Conservation (phyloP, 2,329 filamentous ascomycete species). For the Trichophyton rubrum region DNA sequence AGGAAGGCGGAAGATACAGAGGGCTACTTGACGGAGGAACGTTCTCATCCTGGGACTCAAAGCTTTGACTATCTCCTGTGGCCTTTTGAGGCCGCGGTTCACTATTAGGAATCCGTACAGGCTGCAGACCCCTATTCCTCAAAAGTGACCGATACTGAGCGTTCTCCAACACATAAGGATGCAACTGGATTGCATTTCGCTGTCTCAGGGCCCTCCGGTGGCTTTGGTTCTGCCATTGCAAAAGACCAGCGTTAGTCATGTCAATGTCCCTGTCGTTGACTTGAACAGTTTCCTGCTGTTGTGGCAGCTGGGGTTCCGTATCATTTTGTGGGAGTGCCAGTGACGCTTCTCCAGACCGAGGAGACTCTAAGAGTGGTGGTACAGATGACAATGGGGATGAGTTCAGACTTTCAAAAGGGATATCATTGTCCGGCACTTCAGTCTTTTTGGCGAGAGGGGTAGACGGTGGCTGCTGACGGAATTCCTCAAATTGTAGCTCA, state of each 20-base stretch:
- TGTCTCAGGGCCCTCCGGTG: conserved; percentile 27
- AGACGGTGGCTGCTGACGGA: conserved; percentile 6
- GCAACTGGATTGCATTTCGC: conserved; percentile 37
- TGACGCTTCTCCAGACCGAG: background rate
- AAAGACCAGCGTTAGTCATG: background rate
- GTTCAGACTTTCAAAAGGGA: conserved; percentile 13
- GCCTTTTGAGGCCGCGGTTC: conserved; percentile 9
- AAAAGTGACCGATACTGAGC: conserved; percentile 33
- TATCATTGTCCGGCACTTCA: background rate
- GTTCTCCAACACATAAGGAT: conserved; percentile 37
- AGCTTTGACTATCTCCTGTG: conserved; percentile 22
- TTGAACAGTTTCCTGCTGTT: background rate
- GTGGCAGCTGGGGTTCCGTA: background rate
- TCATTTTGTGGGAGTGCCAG: background rate
- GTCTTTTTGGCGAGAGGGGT: conserved; percentile 6
- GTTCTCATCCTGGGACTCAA: conserved; percentile 23
- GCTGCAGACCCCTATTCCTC: conserved; percentile 31
- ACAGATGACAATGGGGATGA: conserved; percentile 29
- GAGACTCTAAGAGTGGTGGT: conserved; percentile 15
- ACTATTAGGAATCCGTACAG: conserved; percentile 25
- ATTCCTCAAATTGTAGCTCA: conserved; percentile 23
- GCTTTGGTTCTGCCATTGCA: background rate
- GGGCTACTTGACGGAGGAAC: conserved; percentile 24
- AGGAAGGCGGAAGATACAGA: conserved; percentile 21
- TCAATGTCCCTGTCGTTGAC: background rate